These are phyloP conservation scores for Termitomyces sp. DNA, from an alignment of 768 basidiomycete genomes.

Conservation along the genomic window DNA sequence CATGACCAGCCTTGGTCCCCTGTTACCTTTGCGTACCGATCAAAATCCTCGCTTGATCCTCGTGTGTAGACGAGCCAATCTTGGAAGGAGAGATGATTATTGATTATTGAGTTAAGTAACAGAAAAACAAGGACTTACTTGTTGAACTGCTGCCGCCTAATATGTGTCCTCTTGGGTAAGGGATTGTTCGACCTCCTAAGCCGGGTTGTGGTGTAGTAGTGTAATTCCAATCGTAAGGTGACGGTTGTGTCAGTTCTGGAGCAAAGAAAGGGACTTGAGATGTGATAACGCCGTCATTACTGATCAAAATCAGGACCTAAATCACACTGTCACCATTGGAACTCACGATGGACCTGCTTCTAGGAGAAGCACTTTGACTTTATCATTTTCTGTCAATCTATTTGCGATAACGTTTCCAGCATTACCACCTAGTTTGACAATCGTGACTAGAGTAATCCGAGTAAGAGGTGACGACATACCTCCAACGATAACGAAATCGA, in stretches of 20 bases:
- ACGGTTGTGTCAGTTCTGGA: constrained; percentile 1
- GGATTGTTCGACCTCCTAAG: constrained; percentile 14
- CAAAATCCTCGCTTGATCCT: constrained; percentile 25
- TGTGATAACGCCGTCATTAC: constrained; percentile 11
- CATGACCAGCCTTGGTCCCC: not conserved
- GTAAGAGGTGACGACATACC: not conserved
- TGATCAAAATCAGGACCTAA: not conserved
- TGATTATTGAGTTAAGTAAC: not conserved
- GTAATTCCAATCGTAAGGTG: constrained; percentile 22
- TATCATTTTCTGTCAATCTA: constrained; percentile 16
- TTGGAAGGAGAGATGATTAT: not conserved
- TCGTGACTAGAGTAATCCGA: not conserved
- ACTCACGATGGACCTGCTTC: constrained; percentile 20
- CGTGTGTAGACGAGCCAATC: constrained; percentile 20
- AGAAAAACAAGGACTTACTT: constrained; percentile 11
- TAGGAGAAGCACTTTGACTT: constrained; percentile 18
- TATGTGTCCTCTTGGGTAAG: constrained; percentile 19
- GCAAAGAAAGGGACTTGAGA: constrained; percentile 14
- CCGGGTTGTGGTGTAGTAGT: constrained; percentile 19
- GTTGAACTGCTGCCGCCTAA: constrained; percentile 21
- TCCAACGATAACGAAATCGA: constrained; percentile 15
- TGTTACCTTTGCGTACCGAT: constrained; percentile 21
- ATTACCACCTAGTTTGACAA: constrained; percentile 6
- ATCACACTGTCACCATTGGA: not conserved
- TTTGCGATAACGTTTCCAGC: constrained; percentile 17